These are phyloP conservation scores for Jimgerdemannia flammicorona DNA, from an alignment of 192 early-diverging fungal species.

Conservation along the genomic window DNA sequence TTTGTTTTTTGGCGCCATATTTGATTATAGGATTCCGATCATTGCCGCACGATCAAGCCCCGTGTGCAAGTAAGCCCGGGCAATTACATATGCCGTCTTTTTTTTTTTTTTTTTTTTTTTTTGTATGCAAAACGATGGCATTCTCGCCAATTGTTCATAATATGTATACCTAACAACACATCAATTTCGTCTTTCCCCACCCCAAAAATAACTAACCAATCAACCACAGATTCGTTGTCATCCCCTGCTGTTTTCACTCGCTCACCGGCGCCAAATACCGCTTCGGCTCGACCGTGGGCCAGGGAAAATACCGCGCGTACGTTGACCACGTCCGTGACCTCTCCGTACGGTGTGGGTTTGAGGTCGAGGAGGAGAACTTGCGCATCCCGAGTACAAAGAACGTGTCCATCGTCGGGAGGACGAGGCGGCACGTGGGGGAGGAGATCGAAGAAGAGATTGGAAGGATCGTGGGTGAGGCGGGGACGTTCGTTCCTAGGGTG, in stretches of 20 bases:
- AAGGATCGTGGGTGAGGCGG: no score
- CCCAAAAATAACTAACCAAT: background rate
- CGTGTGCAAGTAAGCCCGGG: slow-evolving; percentile 36
- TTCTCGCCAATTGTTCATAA: no score
- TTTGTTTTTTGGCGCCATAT: background rate
- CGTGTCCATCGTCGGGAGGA: slow-evolving; percentile 59
- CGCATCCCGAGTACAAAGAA: slow-evolving; percentile 84
- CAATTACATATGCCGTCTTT: background rate
- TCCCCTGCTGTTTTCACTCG: slow-evolving; percentile 84
- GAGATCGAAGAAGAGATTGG: no score
- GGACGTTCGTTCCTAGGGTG: no score
- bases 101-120: background rate
- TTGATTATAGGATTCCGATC: slow-evolving; percentile 57
- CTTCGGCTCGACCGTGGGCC: slow-evolving; percentile 38
- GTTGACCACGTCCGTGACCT: slow-evolving; percentile 55
- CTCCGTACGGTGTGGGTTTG: slow-evolving; percentile 53
- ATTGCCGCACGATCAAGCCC: slow-evolving; percentile 54
- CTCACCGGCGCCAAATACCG: slow-evolving; percentile 56
- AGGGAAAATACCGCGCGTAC: slow-evolving; percentile 70
- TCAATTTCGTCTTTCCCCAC: background rate
- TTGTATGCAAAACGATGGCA: no score
- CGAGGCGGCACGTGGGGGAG: no score
- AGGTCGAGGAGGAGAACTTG: slow-evolving; percentile 57
- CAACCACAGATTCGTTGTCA: slow-evolving; percentile 61
- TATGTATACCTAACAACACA: no score